Conservation (phyloP, 2,329 filamentous ascomycete species). For the Clonostachys rosea region DNA sequence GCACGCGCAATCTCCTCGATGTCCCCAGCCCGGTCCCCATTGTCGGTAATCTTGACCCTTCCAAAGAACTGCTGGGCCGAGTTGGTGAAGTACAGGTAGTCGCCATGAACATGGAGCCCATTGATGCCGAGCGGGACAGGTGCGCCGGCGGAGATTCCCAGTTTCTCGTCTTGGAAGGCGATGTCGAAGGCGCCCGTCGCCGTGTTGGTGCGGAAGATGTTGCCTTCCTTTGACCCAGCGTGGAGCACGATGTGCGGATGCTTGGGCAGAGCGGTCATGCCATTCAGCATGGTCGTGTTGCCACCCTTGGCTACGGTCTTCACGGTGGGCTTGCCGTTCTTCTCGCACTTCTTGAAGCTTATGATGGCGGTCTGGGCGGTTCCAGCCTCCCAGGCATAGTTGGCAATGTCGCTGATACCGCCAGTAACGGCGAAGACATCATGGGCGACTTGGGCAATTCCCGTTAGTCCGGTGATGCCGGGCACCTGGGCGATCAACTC, state of each 20-base stretch:
- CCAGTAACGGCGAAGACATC: conserved; percentile 11
- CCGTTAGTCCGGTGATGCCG: conserved; percentile 4
- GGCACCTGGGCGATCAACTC: conserved; percentile 5
- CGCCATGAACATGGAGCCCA: conserved; percentile 7
- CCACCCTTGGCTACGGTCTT: conserved; percentile 5
- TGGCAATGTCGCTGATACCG: conserved; percentile 4
- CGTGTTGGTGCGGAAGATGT: conserved; percentile 8
- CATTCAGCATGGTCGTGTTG: conserved; percentile 9
- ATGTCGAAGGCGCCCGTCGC: conserved; percentile 7
- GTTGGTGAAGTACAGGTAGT: conserved; percentile 13
- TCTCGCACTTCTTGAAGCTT: too few species aligned
- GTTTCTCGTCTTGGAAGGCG: conserved; percentile 5
- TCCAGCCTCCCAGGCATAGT: conserved; percentile 3
- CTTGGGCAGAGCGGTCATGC: conserved; percentile 9
- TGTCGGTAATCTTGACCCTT: conserved; percentile 4
- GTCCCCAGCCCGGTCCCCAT: conserved; percentile 1
- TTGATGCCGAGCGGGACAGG: conserved; percentile 9
- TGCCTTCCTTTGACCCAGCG: conserved; percentile 10
- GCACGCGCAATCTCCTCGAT: conserved; percentile 4
- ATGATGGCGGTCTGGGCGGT: background rate
- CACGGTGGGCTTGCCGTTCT: background rate
- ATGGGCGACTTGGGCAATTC: conserved; percentile 9
- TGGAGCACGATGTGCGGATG: conserved; percentile 9
- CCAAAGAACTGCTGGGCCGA: conserved; percentile 6
- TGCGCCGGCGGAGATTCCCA: background rate